Percentiles rank a stretch among this genome's conserved stretches.
Conservation (phyloP, 1,284 basidiomycete species). For the Pseudozyma tsukubaensis region DNA sequence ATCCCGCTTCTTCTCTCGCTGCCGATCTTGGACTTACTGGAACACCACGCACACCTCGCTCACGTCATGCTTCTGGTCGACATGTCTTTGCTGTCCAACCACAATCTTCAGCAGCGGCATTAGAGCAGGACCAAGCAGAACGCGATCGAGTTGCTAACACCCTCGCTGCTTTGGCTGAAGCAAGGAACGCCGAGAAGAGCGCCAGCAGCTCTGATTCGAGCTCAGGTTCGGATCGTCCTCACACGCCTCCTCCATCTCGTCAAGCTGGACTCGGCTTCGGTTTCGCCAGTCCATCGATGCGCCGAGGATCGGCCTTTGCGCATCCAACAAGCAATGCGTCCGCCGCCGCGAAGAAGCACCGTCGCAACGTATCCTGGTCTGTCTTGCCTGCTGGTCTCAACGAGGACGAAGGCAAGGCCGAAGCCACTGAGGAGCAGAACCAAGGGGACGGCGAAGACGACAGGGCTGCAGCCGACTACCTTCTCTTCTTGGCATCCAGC, state of each 20-base stretch:
- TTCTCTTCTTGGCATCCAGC: slow-evolving; percentile 32
- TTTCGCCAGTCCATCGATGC: slow-evolving; percentile 20
- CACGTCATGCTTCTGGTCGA: slow-evolving; percentile 36
- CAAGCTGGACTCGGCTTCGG: slow-evolving; percentile 19
- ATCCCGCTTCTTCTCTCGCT: slow-evolving; percentile 56
- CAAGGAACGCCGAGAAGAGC: slow-evolving; percentile 8
- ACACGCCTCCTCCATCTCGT: slow-evolving; percentile 17
- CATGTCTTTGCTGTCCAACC: slow-evolving; percentile 17
- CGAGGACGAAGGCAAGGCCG: slow-evolving; percentile 3
- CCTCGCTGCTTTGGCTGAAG: slow-evolving; percentile 36
- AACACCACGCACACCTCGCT: slow-evolving; percentile 45
- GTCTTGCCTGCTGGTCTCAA: slow-evolving; percentile 8
- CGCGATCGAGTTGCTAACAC: slow-evolving; percentile 47
- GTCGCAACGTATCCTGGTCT: slow-evolving; percentile 37
- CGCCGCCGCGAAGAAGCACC: slow-evolving; percentile 11
- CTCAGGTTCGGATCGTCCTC: slow-evolving; percentile 22
- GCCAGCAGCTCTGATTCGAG: slow-evolving; percentile 30
- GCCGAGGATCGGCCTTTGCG: slow-evolving; percentile 11
- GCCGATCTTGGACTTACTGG: slow-evolving; percentile 50
- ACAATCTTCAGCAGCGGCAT: not conserved
- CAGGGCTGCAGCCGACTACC: slow-evolving; percentile 40
- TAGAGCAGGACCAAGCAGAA: slow-evolving; percentile 43
- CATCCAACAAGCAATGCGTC: not conserved
- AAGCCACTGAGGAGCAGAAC: not conserved
- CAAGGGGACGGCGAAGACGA: slow-evolving; percentile 17